Evolutionary conservation across 495 filamentous ascomycete genomes (phyloP).

Genomic region (Chaetomium fimeti): DNA sequence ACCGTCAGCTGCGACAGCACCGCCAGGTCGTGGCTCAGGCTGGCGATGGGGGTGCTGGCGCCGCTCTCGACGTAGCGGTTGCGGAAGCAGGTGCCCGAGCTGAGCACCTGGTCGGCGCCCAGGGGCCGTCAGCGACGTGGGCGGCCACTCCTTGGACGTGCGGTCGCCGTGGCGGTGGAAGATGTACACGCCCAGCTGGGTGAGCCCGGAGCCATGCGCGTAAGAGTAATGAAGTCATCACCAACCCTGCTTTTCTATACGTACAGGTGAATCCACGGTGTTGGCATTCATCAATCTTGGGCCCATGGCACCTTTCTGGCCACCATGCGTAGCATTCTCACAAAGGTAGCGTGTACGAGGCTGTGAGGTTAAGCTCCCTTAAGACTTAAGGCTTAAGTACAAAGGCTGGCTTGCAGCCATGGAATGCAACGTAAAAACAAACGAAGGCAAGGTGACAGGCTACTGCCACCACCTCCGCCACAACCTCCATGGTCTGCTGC

Average conservation of each 20-base stretch:
- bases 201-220: neutral
- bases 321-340: neutral
- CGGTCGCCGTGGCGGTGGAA: constrained; percentile 2
- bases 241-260: neutral
- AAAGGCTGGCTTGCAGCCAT: neutral
- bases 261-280: neutral
- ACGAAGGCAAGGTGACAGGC: too few relatives aligned
- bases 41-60: constrained; percentile 3
- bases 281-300: constrained; percentile 2
- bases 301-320: constrained; percentile 1
- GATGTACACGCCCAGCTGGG: constrained; percentile 1
- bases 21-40: constrained; percentile 5
- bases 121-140: constrained; percentile 5
- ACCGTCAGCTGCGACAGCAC: constrained; percentile 5
- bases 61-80: neutral
- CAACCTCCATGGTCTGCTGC: too few relatives aligned
- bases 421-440: too few relatives aligned
- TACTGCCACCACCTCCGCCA: too few relatives aligned
- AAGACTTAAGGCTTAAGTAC: too few relatives aligned
- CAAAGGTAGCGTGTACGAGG: constrained; percentile 1
- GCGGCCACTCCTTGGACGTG: constrained; percentile 4
- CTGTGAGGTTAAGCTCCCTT: neutral
- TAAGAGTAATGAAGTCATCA: constrained; percentile 3
- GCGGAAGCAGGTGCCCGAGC: constrained; percentile 1
- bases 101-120: constrained; percentile 4